phyloP scores from a whole-genome alignment of 2,329 filamentous ascomycete species.

The Neofusicoccum sp. region DNA sequence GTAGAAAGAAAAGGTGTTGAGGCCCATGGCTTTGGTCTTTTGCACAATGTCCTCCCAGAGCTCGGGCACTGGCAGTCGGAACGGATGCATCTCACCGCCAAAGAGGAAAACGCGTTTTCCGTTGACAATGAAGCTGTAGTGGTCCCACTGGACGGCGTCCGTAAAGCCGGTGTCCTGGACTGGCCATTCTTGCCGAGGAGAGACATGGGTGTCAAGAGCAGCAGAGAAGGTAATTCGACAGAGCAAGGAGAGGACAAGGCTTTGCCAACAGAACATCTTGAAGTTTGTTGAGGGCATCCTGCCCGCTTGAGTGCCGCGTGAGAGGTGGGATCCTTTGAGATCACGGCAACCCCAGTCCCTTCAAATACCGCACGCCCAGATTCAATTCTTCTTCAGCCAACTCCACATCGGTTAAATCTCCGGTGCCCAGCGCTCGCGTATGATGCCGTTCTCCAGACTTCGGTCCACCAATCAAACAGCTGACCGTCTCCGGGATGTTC shows the following conservation, averaged over 20 bases:
- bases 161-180: slow-evolving; percentile 53
- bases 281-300: not conserved
- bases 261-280: not conserved
- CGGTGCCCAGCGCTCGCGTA: too few species aligned
- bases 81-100: slow-evolving; percentile 59
- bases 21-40: slow-evolving; percentile 56
- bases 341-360: not conserved
- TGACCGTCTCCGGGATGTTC: too few species aligned
- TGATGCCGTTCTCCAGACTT: too few species aligned
- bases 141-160: slow-evolving; percentile 55
- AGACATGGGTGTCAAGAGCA: not conserved
- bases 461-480: too few species aligned
- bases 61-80: slow-evolving; percentile 53
- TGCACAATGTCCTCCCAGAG: slow-evolving; percentile 54
- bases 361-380: slow-evolving; percentile 1
- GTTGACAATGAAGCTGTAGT: slow-evolving; percentile 57
- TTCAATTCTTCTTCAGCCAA: not conserved
- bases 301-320: not conserved
- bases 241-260: not conserved
- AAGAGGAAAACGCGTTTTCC: slow-evolving; percentile 56
- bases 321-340: not conserved
- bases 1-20: slow-evolving; percentile 53
- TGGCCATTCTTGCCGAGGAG: slow-evolving; percentile 42
- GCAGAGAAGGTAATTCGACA: slow-evolving; percentile 1
- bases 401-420: not conserved